Base-by-base conservation (phyloP, 208 protist species). In the Crithidia brevicula region DNA sequence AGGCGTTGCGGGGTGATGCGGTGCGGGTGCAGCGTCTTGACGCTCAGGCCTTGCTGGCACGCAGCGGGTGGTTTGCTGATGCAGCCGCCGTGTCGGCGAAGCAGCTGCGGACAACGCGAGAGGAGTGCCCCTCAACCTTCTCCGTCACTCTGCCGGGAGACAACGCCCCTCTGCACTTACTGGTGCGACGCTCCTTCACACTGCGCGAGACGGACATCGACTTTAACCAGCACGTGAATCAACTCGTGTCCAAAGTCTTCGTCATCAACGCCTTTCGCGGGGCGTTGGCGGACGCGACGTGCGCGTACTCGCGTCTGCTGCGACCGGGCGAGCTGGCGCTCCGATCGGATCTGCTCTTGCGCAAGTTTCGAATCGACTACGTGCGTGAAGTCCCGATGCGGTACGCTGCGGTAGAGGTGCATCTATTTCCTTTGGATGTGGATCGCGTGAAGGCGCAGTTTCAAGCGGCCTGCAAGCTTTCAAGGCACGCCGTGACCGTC, bases 161-260 rank as follows among this genome's bases (percentile, higher is more conserved):
- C 2, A 22, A 22, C 18, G 16, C 34, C 10, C 27, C 59, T 22
- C 28, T 51, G 15, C 40, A 18, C 8, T n/a, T 65, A 4, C 51
- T 47, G 30, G 58, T 58, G 10, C 51, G 46, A 7, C 79, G 77
- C 16, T 51, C 40, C 9, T 80, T 82, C 68, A 36, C 65, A 4
- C 73, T 93, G 13, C 77, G 87, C 28, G 79, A 86, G 52, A 82
- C 64, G 9, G 87, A 93, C 67, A 89, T 90, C 56, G 87, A 93
- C 72, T 88, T 88, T 59, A 93, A 93, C 60, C 72, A 72, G n/a
- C 87, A 93, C 57, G 63, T 93, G 1, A 93, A 93, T 40, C 87
- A 93, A 62, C 67, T 88, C 9, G 81, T 71, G 16, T 73, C 63
- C 43, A 87, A 82, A 36, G 47, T 80, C 42, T 60, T 93, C 2